Percentiles rank a stretch among this genome's conserved stretches.
Conservation (phyloP, 164 flowering plant species). For the Annona squamosa region DNA sequence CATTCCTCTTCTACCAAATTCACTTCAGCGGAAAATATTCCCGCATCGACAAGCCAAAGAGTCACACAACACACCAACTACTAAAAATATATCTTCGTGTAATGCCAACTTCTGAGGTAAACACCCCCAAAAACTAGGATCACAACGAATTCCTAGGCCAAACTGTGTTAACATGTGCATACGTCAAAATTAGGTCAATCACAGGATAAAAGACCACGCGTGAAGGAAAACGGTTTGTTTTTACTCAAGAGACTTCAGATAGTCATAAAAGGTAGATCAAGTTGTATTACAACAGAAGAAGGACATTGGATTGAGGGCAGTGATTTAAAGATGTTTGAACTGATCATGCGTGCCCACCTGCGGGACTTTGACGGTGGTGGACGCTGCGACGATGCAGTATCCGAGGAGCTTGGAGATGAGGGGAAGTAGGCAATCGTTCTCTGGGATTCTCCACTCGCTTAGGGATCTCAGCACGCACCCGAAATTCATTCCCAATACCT, state of each 20-base stretch:
- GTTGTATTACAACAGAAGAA: background rate
- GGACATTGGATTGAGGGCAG: background rate
- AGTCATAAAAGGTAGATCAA: background rate
- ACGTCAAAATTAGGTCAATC: background rate
- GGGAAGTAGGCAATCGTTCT: slow-evolving; percentile 83
- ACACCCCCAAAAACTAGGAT: too few species aligned
- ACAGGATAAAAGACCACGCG: too few species aligned
- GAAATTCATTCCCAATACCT: slow-evolving; percentile 70
- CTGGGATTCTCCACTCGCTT: slow-evolving; percentile 53
- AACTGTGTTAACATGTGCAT: too few species aligned
- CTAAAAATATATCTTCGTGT: too few species aligned
- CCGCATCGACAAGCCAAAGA: too few species aligned
- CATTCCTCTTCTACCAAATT: too few species aligned
- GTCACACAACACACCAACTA: too few species aligned
- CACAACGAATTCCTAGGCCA: too few species aligned
- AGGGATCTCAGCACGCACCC: slow-evolving; percentile 66
- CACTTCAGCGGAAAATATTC: too few species aligned
- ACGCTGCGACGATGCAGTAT: slow-evolving; percentile 83
- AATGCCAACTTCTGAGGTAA: too few species aligned
- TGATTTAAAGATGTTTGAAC: background rate
- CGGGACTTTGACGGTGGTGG: slow-evolving; percentile 93
- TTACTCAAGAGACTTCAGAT: background rate
- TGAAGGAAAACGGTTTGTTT: too few species aligned
- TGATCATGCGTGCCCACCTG: slow-evolving; percentile 37
- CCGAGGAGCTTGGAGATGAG: slow-evolving; percentile 87